Evolutionary conservation across 306 rosid species (phyloP).

Genomic region (Gleditsia sinensis): DNA sequence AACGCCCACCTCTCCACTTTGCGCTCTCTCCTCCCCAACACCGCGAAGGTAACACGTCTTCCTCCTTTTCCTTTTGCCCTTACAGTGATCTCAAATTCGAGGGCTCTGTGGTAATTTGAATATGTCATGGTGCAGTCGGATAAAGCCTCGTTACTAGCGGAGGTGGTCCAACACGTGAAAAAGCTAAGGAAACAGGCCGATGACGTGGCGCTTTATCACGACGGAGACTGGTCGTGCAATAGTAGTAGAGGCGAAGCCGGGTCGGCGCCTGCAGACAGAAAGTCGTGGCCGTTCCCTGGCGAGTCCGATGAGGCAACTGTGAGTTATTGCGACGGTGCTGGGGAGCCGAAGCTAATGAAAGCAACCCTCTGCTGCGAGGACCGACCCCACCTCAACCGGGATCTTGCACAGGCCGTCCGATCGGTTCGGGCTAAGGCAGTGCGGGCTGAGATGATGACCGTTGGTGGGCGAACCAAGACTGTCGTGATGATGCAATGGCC

Average conservation of each 20-base stretch:
- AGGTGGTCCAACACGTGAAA: slow-evolving; percentile 76
- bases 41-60: slow-evolving; percentile 52
- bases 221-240: slow-evolving; percentile 23
- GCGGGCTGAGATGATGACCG: slow-evolving; percentile 81
- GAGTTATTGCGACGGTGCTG: slow-evolving; percentile 48
- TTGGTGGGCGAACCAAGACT: slow-evolving; percentile 76
- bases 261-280: slow-evolving; percentile 26
- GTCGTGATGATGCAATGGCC: slow-evolving; percentile 65
- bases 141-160: slow-evolving; percentile 85
- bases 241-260: slow-evolving; percentile 5
- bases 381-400: slow-evolving; percentile 70
- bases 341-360: slow-evolving; percentile 43
- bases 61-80: neutral
- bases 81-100: neutral
- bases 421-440: slow-evolving; percentile 58
- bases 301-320: slow-evolving; percentile 69
- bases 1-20: slow-evolving; percentile 84
- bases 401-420: slow-evolving; percentile 56
- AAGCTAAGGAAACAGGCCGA: slow-evolving; percentile 56
- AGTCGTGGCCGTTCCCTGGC: slow-evolving; percentile 55
- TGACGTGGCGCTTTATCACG: slow-evolving; percentile 47
- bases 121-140: slow-evolving; percentile 53
- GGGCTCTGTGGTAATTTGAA: slow-evolving; percentile 26
- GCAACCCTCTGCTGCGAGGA: slow-evolving; percentile 85
- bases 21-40: slow-evolving; percentile 77